Percentiles rank a stretch among this genome's conserved stretches.
These are phyloP conservation scores for Penicillium waksmanii DNA, from an alignment of 495 filamentous ascomycete genomes.

Conservation along the genomic window DNA sequence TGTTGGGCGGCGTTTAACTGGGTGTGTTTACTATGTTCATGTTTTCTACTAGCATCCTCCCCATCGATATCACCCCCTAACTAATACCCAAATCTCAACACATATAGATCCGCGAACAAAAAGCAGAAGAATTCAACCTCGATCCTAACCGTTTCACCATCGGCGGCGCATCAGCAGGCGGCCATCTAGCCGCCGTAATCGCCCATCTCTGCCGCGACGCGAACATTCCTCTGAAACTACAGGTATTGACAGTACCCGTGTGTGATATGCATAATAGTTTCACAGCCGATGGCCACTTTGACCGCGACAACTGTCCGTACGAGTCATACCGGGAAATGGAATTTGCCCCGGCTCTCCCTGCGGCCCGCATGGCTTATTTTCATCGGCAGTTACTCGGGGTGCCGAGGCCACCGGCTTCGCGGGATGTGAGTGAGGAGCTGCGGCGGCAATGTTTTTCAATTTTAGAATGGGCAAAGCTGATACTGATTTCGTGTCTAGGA, in stretches of 20 bases:
- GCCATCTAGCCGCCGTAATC: slow-evolving; percentile 43
- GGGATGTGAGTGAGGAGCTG: slow-evolving; percentile 27
- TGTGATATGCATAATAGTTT: slow-evolving; percentile 41
- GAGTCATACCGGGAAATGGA: slow-evolving; percentile 48
- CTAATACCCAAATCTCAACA: not conserved
- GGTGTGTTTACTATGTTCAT: slow-evolving; percentile 30
- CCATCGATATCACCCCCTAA: not conserved
- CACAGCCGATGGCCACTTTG: slow-evolving; percentile 39
- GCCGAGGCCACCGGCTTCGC: slow-evolving; percentile 35
- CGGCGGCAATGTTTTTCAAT: no score
- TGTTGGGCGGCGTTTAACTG: slow-evolving; percentile 49
- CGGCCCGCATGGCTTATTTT: slow-evolving; percentile 45
- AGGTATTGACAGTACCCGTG: slow-evolving; percentile 40
- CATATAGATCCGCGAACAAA: slow-evolving; percentile 35
- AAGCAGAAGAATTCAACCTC: slow-evolving; percentile 37
- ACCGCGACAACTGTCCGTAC: slow-evolving; percentile 39
- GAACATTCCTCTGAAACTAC: slow-evolving; percentile 37
- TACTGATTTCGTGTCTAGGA: slow-evolving; percentile 25
- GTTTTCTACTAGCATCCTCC: not conserved
- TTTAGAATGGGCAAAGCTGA: not conserved
- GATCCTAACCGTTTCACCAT: slow-evolving; percentile 36
- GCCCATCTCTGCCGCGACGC: slow-evolving; percentile 42
- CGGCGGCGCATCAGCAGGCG: slow-evolving; percentile 44
- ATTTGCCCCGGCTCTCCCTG: slow-evolving; percentile 37
- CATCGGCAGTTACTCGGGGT: slow-evolving; percentile 42